Base-by-base conservation (phyloP, 768 basidiomycete genomes). In the Leccinum uliginosum region DNA sequence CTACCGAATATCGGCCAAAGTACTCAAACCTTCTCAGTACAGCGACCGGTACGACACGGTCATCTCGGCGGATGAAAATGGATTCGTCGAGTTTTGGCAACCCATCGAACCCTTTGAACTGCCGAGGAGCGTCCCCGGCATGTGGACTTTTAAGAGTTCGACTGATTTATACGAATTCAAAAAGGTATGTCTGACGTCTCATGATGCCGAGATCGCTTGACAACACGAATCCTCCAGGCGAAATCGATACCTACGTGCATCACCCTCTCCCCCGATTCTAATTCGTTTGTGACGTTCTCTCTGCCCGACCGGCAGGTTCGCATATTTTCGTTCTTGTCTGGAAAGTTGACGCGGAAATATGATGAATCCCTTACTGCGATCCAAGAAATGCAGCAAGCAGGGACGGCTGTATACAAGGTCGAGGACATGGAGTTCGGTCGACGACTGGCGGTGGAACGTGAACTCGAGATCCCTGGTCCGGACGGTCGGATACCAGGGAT, bases 341-440 rank as follows among this genome's bases (percentile, higher is more conserved):
- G 93, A 7, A 97, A 95, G 67, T 76, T 98, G 62, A 86, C 84
- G 15, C 86, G 96, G 19, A 92, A 91, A 69, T 99, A 98, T 69
- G 97, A 99, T 60, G 97, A 99, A 72, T 93, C 91, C 0, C 79
- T 98, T 6, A 75, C 82, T 27, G 95, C 97, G 0, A 90, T 95
- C 38, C 92, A 96, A 69, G 95, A 98, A 71, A 98, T 99, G 94
- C 97, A 99, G 70, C 97, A 98, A 71, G 95, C 94, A 2, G 96
- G 94, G 1, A 97, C 97, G 4, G 89, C 91, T 0, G 82, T 92
- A 19, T 91, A 89, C 73, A 88, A 84, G 64, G 85, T 98, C 17
- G 97, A 99, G 53, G 94, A 98, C 73, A 99, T 99, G 97, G 97
- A 99, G 71, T 98, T 99, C 66, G 94, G 96, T n/a, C 79, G 96